These are phyloP conservation scores for Penicillium thymicola DNA, from an alignment of 2,329 filamentous ascomycete species.

Conservation along the genomic window DNA sequence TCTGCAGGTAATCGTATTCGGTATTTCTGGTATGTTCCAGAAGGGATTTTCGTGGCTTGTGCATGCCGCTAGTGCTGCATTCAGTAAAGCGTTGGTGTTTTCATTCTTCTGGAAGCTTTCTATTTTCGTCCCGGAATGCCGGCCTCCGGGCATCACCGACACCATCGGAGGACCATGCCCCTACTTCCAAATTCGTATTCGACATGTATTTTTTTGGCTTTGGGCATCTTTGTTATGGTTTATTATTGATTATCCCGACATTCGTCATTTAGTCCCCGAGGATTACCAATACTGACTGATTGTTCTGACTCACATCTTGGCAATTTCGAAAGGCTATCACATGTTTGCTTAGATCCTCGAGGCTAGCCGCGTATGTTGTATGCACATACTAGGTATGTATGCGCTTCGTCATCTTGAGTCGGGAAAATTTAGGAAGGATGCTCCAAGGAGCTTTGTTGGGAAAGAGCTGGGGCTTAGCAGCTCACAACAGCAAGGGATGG, in stretches of 20 bases:
- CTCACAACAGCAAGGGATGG: not conserved
- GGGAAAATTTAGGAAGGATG: not conserved
- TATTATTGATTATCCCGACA: not conserved
- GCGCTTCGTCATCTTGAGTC: not conserved
- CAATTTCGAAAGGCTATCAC: not conserved
- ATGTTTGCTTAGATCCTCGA: not conserved
- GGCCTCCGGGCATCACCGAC: conserved; percentile 6
- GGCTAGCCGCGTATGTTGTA: not conserved
- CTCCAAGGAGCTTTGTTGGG: not conserved
- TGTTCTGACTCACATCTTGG: conserved; percentile 1
- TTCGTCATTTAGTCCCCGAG: not conserved
- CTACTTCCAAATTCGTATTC: not conserved
- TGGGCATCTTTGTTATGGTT: not conserved
- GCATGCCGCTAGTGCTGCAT: not conserved
- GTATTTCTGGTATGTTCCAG: conserved; percentile 9
- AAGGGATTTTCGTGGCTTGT: conserved; percentile 5
- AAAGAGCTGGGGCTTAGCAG: not conserved
- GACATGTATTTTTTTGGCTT: not conserved
- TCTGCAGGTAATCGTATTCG: conserved; percentile 6
- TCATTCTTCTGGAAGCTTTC: conserved; percentile 10
- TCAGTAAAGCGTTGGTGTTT: not conserved
- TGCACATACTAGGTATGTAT: not conserved
- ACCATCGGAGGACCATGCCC: conserved; percentile 1
- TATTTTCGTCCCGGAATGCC: conserved; percentile 11
- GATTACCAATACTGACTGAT: not conserved